Evolutionary conservation across 495 filamentous ascomycete species (phyloP).

Genomic region (Daldinia bambusicola): DNA sequence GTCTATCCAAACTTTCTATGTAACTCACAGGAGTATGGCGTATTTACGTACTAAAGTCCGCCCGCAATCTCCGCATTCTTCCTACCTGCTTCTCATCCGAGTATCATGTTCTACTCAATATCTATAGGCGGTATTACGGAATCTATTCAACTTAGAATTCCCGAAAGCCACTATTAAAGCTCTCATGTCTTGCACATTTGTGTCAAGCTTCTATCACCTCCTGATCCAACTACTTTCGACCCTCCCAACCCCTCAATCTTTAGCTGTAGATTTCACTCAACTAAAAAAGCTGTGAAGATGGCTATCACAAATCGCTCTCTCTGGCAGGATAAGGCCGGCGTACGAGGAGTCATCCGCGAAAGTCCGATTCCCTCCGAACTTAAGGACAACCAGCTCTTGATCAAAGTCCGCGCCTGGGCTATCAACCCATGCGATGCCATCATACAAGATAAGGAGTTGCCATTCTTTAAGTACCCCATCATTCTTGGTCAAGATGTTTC

Average conservation of each 20-base stretch:
- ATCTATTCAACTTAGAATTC: not conserved
- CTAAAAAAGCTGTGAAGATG: not conserved
- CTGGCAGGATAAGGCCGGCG: not conserved
- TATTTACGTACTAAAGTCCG: conserved; percentile 2
- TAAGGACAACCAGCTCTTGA: conserved; percentile 4
- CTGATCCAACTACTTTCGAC: not conserved
- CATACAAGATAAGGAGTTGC: conserved; percentile 18
- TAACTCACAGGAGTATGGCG: not conserved
- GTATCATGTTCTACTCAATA: not conserved
- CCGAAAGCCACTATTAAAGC: not conserved
- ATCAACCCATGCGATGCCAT: conserved; percentile 29
- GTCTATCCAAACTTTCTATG: not conserved
- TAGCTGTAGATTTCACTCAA: too few species aligned
- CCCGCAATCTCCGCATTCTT: not conserved
- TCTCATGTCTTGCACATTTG: not conserved
- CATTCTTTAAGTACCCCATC: conserved; percentile 27
- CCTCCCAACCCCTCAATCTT: not conserved
- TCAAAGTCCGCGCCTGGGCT: conserved; percentile 16
- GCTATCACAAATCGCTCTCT: not conserved
- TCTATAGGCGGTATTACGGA: not conserved
- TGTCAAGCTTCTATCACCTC: not conserved
- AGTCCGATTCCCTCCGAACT: not conserved
- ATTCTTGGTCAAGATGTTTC: conserved; percentile 31
- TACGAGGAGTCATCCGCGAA: not conserved
- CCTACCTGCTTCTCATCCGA: not conserved